Conservation (phyloP, 495 filamentous ascomycete genomes). For the Choiromyces venosus region DNA sequence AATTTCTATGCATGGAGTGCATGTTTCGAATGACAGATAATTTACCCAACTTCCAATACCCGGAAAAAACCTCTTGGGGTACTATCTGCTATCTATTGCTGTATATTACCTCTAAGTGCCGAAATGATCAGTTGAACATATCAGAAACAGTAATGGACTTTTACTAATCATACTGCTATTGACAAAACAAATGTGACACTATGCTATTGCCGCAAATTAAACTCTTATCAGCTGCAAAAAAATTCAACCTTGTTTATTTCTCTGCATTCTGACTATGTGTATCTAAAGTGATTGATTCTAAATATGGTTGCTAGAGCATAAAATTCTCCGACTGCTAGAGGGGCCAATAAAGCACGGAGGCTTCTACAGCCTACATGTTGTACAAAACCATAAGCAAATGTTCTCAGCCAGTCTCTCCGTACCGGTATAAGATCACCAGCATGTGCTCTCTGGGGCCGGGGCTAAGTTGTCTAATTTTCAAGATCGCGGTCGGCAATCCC, state of each 20-base stretch:
- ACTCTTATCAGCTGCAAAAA: not conserved
- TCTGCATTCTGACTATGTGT: not conserved
- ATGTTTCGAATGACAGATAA: not conserved
- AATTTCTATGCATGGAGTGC: not conserved
- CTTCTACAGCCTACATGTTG: not conserved
- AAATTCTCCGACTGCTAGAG: not conserved
- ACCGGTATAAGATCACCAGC: not conserved
- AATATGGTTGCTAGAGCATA: not conserved
- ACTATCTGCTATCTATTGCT: not conserved
- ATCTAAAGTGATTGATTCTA: not conserved
- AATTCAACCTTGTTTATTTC: not conserved
- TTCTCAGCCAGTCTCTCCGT: not conserved
- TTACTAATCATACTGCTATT: not conserved
- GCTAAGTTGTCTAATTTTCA: slow-evolving; percentile 50
- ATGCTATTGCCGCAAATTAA: not conserved
- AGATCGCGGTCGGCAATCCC: slow-evolving; percentile 55
- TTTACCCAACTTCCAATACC: not conserved
- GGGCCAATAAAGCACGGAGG: not conserved
- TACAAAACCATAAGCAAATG: not conserved
- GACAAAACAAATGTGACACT: not conserved
- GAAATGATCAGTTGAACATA: not conserved
- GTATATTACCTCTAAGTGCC: not conserved
- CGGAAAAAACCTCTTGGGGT: not conserved
- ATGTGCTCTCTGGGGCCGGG: not conserved
- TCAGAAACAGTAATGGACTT: not conserved